Evolutionary conservation across 495 filamentous ascomycete genomes (phyloP), one percentile per base, ranked within the genome.

Genomic region (Pseudomonodictys pantanalensis): DNA sequence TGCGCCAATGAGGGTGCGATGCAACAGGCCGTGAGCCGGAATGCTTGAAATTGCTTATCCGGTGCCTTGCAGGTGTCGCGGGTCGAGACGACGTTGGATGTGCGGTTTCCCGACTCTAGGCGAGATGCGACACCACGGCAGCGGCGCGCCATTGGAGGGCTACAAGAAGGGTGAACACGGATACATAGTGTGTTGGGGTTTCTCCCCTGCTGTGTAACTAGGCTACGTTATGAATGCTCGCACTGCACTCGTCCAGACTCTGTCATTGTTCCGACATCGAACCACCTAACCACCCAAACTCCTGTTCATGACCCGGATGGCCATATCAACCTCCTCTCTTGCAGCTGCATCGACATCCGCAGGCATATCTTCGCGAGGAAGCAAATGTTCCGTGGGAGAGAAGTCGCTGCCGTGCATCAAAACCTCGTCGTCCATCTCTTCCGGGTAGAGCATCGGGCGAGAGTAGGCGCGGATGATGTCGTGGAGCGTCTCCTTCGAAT

Each of bases 401-500:
- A 39, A 56, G 17, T 29, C 23, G 29, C 23, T 18, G 15, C 52
- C 22, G 9, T 12, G 7, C 12, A 17, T 22, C 1, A 6, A 17
- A n/a, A 9, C 10, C 7, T 24, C 18, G 10, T 39, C 57, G 7
- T 60, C 41, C 2, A 26, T 33, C 24, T 60, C 57, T 4, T 50
- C 55, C 17, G 45, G 32, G 28, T 45, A 30, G 26, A 52, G 22
- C 57, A 60, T 60, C 20, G 57, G 47, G 10, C 15, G 8, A n/a
- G 48, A 47, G 26, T 62, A 62, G 2, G 58, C 58, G 2, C 43
- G 41, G 3, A 62, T 42, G 29, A 62, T 62, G 15, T 62, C 58
- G 23, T 62, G 58, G n/a, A 62, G 43, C 15, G 50, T 17, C 29
- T 55, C 58, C 22, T 49, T 50, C 18, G 49, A 30, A 41, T 62